These are phyloP conservation scores for Leptographium flavum DNA, from an alignment of 2,329 filamentous ascomycete species.

Conservation along the genomic window DNA sequence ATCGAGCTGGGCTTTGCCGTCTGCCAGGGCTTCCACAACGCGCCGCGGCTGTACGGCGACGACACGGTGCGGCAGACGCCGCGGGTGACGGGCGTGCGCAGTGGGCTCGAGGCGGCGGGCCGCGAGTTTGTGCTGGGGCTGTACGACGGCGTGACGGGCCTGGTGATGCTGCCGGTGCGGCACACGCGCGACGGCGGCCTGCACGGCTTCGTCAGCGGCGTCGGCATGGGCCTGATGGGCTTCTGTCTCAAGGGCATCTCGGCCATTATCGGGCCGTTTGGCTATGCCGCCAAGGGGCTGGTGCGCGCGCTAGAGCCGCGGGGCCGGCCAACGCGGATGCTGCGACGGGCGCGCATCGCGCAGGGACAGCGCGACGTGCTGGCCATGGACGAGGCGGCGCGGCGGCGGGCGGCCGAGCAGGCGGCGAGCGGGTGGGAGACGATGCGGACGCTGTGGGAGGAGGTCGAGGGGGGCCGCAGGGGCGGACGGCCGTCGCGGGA, in stretches of 20 bases:
- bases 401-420: slow-evolving; percentile 15
- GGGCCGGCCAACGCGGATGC: slow-evolving; percentile 35
- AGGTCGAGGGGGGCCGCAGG: slow-evolving; percentile 24
- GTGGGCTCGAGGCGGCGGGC: slow-evolving; percentile 45
- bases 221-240: slow-evolving; percentile 49
- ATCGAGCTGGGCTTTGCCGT: slow-evolving; percentile 47
- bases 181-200: slow-evolving; percentile 40
- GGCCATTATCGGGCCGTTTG: slow-evolving; percentile 44
- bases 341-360: slow-evolving; percentile 42
- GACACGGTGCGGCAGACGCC: slow-evolving; percentile 50
- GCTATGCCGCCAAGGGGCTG: slow-evolving; percentile 50
- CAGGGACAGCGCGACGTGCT: slow-evolving; percentile 37
- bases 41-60: slow-evolving; percentile 55
- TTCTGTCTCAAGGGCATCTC: slow-evolving; percentile 51
- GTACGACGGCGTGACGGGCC: slow-evolving; percentile 49
- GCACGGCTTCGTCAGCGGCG: slow-evolving; percentile 32
- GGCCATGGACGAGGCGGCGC: slow-evolving; percentile 19
- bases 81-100: slow-evolving; percentile 50
- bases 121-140: slow-evolving; percentile 49
- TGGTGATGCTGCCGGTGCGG: slow-evolving; percentile 43
- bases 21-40: slow-evolving; percentile 58
- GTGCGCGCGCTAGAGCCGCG: slow-evolving; percentile 43
- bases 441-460: slow-evolving; percentile 24
- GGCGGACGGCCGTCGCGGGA: too few relatives aligned
- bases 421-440: slow-evolving; percentile 27